These are phyloP conservation scores for Tolypocladium cylindrosporum DNA, from an alignment of 2,329 filamentous ascomycete species.

Conservation along the genomic window DNA sequence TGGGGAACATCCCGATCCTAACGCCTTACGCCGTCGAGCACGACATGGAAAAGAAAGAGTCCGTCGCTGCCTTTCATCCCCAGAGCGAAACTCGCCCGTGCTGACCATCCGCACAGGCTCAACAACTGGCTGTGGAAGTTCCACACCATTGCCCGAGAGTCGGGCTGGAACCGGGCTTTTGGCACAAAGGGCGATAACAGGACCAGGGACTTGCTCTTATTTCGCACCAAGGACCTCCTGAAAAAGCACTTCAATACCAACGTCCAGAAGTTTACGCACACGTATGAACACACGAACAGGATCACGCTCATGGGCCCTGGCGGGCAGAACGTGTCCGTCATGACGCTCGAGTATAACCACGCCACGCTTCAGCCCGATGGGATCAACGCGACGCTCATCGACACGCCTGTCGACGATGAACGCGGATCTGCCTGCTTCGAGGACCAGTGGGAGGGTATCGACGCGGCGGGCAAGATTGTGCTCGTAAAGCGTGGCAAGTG, in stretches of 20 bases:
- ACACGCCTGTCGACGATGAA: constrained; percentile 24
- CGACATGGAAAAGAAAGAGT: no score
- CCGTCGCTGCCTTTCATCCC: no score
- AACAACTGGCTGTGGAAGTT: no score
- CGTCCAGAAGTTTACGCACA: constrained; percentile 36
- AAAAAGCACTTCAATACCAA: constrained; percentile 30
- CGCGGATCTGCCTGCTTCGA: constrained; percentile 26
- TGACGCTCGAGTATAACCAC: constrained; percentile 35
- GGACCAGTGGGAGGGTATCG: constrained; percentile 30
- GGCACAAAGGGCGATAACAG: constrained; percentile 48
- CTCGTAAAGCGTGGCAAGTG: constrained; percentile 35
- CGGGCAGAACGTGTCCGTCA: constrained; percentile 30
- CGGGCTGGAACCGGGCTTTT: constrained; percentile 19
- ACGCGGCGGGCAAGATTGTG: constrained; percentile 30
- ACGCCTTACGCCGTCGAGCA: no score
- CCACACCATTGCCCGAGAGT: no score
- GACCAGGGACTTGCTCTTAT: constrained; percentile 45
- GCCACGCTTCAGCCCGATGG: constrained; percentile 28
- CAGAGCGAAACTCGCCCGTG: no score
- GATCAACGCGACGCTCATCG: constrained; percentile 21
- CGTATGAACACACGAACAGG: constrained; percentile 29
- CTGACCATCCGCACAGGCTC: no score
- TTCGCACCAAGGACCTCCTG: constrained; percentile 28
- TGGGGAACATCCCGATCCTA: no score
- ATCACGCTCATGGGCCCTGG: constrained; percentile 35